These are phyloP conservation scores for Alternaria gaisen DNA, from an alignment of 2,329 filamentous ascomycete genomes.

Conservation along the genomic window DNA sequence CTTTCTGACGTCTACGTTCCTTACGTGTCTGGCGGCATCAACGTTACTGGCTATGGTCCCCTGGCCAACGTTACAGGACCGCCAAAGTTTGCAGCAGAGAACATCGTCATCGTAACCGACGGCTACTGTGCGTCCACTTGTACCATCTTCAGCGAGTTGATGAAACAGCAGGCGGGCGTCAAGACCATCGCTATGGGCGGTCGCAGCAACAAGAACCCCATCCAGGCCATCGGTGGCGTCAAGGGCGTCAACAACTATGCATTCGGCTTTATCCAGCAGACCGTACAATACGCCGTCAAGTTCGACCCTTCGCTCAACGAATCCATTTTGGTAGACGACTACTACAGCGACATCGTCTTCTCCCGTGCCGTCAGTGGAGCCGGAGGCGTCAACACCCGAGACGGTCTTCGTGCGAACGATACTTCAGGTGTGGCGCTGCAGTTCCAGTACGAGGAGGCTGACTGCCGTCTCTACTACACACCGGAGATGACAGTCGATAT, in stretches of 20 bases:
- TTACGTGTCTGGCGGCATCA: conserved; percentile 46
- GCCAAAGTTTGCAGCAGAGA: conserved; percentile 63
- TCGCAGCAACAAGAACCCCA: conserved; percentile 55
- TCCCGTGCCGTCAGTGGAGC: conserved; percentile 28
- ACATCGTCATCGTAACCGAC: conserved; percentile 64
- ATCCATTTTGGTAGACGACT: conserved; percentile 38
- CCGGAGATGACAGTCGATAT: conserved; percentile 53
- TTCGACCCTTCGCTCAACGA: conserved; percentile 35
- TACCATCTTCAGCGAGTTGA: conserved; percentile 64
- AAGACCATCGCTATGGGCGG: conserved; percentile 64
- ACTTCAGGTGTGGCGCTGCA: conserved; percentile 46
- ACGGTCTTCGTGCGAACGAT: conserved; percentile 47
- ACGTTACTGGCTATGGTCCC: conserved; percentile 47
- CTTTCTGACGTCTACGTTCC: conserved; percentile 44
- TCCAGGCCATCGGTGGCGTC: conserved; percentile 64
- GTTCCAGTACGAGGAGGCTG: conserved; percentile 52
- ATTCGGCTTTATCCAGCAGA: conserved; percentile 44
- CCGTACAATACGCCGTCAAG: conserved; percentile 31
- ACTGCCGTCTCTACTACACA: conserved; percentile 53
- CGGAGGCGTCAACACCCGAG: conserved; percentile 46
- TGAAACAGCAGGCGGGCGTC: conserved; percentile 63
- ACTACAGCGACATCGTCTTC: conserved; percentile 38
- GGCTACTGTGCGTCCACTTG: conserved; percentile 68
- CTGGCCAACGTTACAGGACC: conserved; percentile 54
- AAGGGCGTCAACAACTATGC: conserved; percentile 58